Evolutionary conservation across 2,329 filamentous ascomycete species (phyloP), one percentile per base, ranked within the genome.

Genomic region (Tothia fuscella): DNA sequence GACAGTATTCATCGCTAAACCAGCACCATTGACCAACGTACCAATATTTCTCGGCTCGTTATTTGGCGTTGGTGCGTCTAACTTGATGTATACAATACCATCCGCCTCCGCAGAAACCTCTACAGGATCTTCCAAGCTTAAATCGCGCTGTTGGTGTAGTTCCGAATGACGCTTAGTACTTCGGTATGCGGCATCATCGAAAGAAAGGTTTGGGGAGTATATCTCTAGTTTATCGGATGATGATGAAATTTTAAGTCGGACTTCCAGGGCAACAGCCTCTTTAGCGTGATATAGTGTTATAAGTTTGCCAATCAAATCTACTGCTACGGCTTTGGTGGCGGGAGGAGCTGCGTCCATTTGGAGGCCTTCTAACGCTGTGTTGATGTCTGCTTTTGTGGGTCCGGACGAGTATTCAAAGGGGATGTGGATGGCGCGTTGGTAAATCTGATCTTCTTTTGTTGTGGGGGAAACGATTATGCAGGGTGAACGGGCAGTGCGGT

Each of bases 1-100:
- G 46, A 88, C 78, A 0, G 86, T 93, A 56, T 91, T 91, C 82
- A 94, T 91, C 0, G 86, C 86, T 1, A 94, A 71, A 0, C 87
- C 87, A 0, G 88, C 87, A 32, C 87, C 86, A 54, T 94, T 94
- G 48, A 93, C 85, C 9, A 93, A 67, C 1, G 82, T 93, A 28
- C 85, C 87, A 41, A 93, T 79, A 47, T 77, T 77, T 4, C 41
- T 20, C 14, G 28, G 19, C 13, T 20, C 33, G 14, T 22, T 19
- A 21, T 24, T 32, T 10, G 28, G 19, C 4, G 33, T 40, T 10
- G 53, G 48, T 5, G 50, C 43, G 10, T 45, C 56, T 3, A 74
- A 68, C 51, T 74, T 79, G 48, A 93, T 72, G 57, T 88, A 93
- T 1, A 91, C 82, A 50, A 93, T 86, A 3, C 84, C 84, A 44